A percentile compares a stretch with the other conserved stretches of the same genome.
These are phyloP conservation scores for Graphilbum fragrans DNA, from an alignment of 2,329 filamentous ascomycete species.

Conservation along the genomic window DNA sequence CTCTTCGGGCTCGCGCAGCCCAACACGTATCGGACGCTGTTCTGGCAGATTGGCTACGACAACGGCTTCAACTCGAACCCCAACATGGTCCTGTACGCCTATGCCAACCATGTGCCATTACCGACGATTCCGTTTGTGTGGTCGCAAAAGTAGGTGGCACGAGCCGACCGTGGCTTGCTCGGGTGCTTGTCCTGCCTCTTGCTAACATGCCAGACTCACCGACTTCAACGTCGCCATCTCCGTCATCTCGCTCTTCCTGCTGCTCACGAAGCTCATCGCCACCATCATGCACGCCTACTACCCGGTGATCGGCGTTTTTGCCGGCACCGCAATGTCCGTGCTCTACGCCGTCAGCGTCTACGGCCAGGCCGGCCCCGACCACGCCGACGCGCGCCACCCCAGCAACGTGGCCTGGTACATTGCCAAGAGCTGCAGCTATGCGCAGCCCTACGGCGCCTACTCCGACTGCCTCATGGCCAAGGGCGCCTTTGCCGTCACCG, in stretches of 20 bases:
- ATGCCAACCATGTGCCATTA: constrained; percentile 55
- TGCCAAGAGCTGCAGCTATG: constrained; percentile 53
- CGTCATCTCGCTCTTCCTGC: constrained; percentile 63
- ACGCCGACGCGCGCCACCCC: constrained; percentile 50
- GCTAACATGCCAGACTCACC: constrained; percentile 44
- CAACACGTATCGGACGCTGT: constrained; percentile 55
- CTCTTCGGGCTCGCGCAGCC: constrained; percentile 64
- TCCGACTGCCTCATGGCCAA: constrained; percentile 58
- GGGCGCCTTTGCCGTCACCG: constrained; percentile 49
- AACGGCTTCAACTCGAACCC: constrained; percentile 67
- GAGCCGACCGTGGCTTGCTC: too few species aligned
- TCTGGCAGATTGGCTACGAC: constrained; percentile 62
- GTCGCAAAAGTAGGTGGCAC: constrained; percentile 61
- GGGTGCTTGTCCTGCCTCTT: too few species aligned
- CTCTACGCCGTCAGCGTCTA: constrained; percentile 56
- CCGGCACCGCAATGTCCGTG: constrained; percentile 43
- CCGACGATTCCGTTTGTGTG: constrained; percentile 57
- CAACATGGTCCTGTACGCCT: constrained; percentile 55
- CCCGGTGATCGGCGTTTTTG: constrained; percentile 48
- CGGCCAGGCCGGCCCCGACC: constrained; percentile 63
- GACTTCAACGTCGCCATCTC: constrained; percentile 67
- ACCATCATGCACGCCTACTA: constrained; percentile 61
- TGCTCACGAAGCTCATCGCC: constrained; percentile 56
- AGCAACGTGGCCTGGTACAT: constrained; percentile 64
- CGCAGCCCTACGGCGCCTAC: constrained; percentile 37